Conservation (phyloP, 495 filamentous ascomycete species). For the Podospora fimiseda region DNA sequence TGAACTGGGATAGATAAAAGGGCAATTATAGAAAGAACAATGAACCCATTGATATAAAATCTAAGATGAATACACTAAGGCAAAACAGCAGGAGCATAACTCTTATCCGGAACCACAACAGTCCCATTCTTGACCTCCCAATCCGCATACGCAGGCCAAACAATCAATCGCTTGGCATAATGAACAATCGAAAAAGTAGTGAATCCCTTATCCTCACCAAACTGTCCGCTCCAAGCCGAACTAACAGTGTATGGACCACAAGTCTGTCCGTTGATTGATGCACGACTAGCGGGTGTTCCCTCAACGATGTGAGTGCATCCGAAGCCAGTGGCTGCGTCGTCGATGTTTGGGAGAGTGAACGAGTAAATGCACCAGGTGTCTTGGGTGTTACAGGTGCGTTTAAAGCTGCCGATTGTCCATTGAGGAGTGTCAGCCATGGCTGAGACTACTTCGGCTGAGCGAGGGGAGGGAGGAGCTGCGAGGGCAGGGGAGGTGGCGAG, state of each 20-base stretch:
- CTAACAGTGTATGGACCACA: conserved; percentile 49
- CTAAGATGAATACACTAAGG: too few species aligned
- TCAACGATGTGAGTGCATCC: conserved; percentile 38
- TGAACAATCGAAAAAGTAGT: conserved; percentile 47
- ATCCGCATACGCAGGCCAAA: conserved; percentile 47
- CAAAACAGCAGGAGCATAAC: conserved; percentile 42
- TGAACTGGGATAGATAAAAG: too few species aligned
- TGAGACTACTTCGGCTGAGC: conserved; percentile 29
- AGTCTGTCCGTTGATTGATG: conserved; percentile 30
- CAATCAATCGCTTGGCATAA: conserved; percentile 32
- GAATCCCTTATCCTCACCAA: conserved; percentile 47
- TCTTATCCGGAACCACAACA: conserved; percentile 48
- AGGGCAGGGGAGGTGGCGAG: conserved; percentile 23
- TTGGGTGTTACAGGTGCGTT: conserved; percentile 41
- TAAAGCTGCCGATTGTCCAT: conserved; percentile 45
- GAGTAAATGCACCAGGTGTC: conserved; percentile 43
- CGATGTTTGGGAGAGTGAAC: conserved; percentile 41
- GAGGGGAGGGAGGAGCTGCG: conserved; percentile 30
- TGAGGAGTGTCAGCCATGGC: conserved; percentile 36
- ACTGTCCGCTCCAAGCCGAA: conserved; percentile 51
- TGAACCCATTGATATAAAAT: too few species aligned
- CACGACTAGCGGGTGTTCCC: conserved; percentile 33
- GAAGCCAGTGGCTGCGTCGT: conserved; percentile 22
- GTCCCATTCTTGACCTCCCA: conserved; percentile 37
- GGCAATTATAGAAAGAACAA: too few species aligned